These are phyloP conservation scores for Mycena sp. DNA, from an alignment of 1,284 basidiomycete species.

Conservation along the genomic window DNA sequence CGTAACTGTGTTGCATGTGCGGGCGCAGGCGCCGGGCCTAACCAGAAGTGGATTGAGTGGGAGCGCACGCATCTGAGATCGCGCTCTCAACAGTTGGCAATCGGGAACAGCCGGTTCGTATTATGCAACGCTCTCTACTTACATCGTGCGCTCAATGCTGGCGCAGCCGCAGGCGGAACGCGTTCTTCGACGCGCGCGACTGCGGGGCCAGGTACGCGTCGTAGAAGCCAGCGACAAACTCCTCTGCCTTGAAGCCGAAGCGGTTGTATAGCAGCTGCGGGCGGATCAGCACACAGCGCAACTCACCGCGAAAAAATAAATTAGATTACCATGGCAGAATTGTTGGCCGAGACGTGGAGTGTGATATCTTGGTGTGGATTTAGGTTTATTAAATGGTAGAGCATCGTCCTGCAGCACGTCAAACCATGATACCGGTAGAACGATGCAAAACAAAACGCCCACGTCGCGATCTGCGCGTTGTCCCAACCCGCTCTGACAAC, in stretches of 20 bases:
- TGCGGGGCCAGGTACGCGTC: constrained; percentile 74
- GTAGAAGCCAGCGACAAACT: constrained; percentile 82
- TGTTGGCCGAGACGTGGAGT: constrained; percentile 82
- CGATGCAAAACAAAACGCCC: constrained; percentile 34
- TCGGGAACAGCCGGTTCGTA: neutral
- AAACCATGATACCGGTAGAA: neutral
- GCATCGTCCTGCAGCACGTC: constrained; percentile 63
- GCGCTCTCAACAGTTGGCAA: neutral
- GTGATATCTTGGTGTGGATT: constrained; percentile 80
- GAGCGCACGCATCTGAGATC: neutral
- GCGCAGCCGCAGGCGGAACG: constrained; percentile 64
- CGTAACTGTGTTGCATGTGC: neutral
- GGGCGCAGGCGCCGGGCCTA: constrained; percentile 13
- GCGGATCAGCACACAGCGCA: neutral
- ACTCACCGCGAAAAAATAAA: neutral
- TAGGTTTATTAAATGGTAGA: constrained; percentile 74
- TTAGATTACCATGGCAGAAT: constrained; percentile 73
- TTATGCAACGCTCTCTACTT: neutral
- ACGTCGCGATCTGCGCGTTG: constrained; percentile 79
- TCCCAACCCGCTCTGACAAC: constrained; percentile 82
- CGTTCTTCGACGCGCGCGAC: constrained; percentile 78
- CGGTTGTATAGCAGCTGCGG: constrained; percentile 77
- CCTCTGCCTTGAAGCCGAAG: constrained; percentile 87
- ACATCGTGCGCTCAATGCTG: constrained; percentile 24
- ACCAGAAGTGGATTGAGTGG: constrained; percentile 21